Base-by-base conservation (phyloP, 179 eudicot genomes). In the Corrigiola litoralis region DNA sequence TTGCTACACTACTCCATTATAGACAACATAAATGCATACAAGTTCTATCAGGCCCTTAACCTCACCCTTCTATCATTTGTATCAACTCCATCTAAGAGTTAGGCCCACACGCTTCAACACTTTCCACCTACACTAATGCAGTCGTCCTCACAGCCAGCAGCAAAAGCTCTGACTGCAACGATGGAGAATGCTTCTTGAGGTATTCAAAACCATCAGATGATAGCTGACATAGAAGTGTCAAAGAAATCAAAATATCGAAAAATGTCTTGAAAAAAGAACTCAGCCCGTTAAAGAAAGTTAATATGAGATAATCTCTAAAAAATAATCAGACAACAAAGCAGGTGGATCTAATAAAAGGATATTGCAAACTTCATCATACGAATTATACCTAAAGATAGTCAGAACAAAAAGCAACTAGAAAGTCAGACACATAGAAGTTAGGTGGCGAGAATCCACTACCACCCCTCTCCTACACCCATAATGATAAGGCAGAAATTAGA, bases 1-100 rank as follows among this genome's bases (percentile, higher is more conserved):
- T 29, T 58, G 47, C 58, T 48, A 40, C 36, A 53, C 11, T 29
- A 44, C 67, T 47, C 47, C 63, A 47, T 53, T 53, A 37, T 38
- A 54, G 56, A 41, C 41, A 52, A 37, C 40, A 52, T 8, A 45
- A 9, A 31, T 58, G 42, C 67, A 62, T 53, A 67, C 56, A 21
- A 28, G 56, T 13, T 17, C 14, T 46, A 62, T 82, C 87, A 92
- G 60, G 91, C 84, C 74, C 97, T 81, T 46, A 81, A 89, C 79
- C 99, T 83, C 40, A 94, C 88, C 80, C 99, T 86, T 77, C 99
- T 77, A 61, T 95, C 88, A 65, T 75, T 82, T 38, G 96, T 79
- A 79, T 94, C 97, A 54, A 92, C 95, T 28, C 97, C 97, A 54
- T 90, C 99, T 24, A 97, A 94, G 33, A 94, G 88, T 71, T 94